Base-by-base conservation (phyloP, 1,284 basidiomycete genomes). In the Austroboletus novae-zelandiae region DNA sequence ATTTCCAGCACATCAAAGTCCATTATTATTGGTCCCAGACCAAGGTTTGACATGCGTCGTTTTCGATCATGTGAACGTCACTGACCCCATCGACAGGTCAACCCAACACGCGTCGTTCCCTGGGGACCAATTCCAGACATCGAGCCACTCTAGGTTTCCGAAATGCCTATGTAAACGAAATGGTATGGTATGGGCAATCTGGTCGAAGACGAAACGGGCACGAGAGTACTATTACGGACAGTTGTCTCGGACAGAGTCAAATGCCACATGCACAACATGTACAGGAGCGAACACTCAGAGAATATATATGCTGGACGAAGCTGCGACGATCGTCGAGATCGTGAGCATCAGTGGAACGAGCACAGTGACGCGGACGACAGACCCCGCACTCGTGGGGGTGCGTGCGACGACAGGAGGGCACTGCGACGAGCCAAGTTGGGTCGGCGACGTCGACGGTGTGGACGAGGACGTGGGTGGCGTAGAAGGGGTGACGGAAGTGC, bases 1-100 rank as follows among this genome's bases (percentile, higher is more conserved):
- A 94, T 68, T 97, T 98, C 69, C 83, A 85, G 42, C 89, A 93
- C 62, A 91, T 93, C 76, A 91, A 91, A 70, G 83, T 81, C 15
- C 87, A 91, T 65, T 95, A 94, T 68, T 94, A 86, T 59, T 89
- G 83, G 83, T 85, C 83, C 29, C 83, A 86, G 59, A 57, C 71
- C 20, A 59, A 67, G 59, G 83, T 85, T 52, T 35, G 71, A 34
- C 9, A 15, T 34, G 14, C 27, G 27, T 7, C 6, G 27, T 27
- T 34, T 11, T 15, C 13, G 2, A 13, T 34, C 2, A 34, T 2
- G 20, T 23, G 20, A 23, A 23, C 20, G 5, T 11, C 9, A 27
- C 27, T 27, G 32, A 14, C 8, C 13, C 32, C 32, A 6, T 15
- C 58, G 62, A 58, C 54, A 90, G 76, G 80, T 89, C 66, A 91